phyloP scores from a whole-genome alignment of 2,329 filamentous ascomycete species.

The Ciborinia camelliae region DNA sequence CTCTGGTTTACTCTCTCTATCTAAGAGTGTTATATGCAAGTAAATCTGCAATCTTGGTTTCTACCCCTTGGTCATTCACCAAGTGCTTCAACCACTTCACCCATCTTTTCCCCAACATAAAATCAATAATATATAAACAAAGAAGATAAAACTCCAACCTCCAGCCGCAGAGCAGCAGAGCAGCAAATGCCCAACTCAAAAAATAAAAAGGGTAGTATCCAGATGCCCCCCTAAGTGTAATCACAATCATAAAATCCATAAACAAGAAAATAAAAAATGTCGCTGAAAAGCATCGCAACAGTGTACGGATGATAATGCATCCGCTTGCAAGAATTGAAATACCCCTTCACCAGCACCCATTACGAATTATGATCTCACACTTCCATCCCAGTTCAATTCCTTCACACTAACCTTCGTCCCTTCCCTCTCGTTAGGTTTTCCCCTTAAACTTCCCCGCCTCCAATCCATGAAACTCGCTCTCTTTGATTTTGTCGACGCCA shows the following conservation, averaged over 20 bases:
- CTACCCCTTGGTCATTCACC: not conserved
- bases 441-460: conserved; percentile 15
- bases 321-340: conserved; percentile 3
- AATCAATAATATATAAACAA: conserved; percentile 8
- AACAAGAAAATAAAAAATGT: conserved; percentile 3
- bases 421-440: not conserved
- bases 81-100: not conserved
- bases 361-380: conserved; percentile 15
- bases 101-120: not conserved
- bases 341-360: not conserved
- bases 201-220: not conserved
- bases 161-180: conserved; percentile 3
- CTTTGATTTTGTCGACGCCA: conserved; percentile 13
- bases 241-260: conserved; percentile 18
- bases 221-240: conserved; percentile 1
- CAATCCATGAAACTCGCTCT: conserved; percentile 19
- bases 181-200: not conserved
- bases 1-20: not conserved
- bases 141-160: conserved; percentile 7
- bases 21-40: not conserved
- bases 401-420: conserved; percentile 12
- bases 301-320: conserved; percentile 11
- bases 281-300: conserved; percentile 16
- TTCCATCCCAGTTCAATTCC: conserved; percentile 19
- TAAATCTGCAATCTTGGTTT: not conserved